These are phyloP conservation scores for Tricholoma bakamatsutake DNA, from an alignment of 768 basidiomycete species.

Conservation along the genomic window DNA sequence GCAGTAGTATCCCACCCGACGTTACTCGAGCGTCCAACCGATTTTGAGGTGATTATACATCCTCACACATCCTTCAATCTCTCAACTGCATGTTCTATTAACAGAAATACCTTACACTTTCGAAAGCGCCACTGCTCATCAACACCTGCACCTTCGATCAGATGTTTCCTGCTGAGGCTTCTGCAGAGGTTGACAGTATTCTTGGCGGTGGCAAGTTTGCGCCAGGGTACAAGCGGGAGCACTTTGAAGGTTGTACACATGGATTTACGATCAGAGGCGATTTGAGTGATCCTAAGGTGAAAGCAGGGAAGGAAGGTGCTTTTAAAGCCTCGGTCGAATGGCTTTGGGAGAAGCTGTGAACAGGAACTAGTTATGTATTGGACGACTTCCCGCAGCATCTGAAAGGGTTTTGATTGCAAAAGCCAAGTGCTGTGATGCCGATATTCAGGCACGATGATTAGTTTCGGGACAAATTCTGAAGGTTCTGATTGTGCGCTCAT, in stretches of 20 bases:
- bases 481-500: too few species aligned
- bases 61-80: too few species aligned
- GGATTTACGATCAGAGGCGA: slow-evolving; percentile 43
- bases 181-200: slow-evolving; percentile 41
- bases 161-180: slow-evolving; percentile 42
- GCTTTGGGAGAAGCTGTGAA: slow-evolving; percentile 19
- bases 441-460: too few species aligned
- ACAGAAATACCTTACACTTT: too few species aligned
- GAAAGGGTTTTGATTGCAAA: too few species aligned
- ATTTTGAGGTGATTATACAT: slow-evolving; percentile 46
- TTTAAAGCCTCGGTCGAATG: slow-evolving; percentile 45
- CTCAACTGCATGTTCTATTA: too few species aligned
- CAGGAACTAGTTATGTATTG: too few species aligned
- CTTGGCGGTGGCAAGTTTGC: slow-evolving; percentile 40
- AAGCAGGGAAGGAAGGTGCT: slow-evolving; percentile 49
- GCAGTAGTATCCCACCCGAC: slow-evolving; percentile 59
- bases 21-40: slow-evolving; percentile 46
- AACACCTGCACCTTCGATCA: slow-evolving; percentile 55
- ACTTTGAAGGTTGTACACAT: slow-evolving; percentile 28
- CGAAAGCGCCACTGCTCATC: slow-evolving; percentile 54
- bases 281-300: slow-evolving; percentile 33
- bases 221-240: slow-evolving; percentile 42
- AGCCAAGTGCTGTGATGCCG: too few species aligned
- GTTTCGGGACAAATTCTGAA: too few species aligned
- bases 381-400: too few species aligned